phyloP scores from a whole-genome alignment of 768 basidiomycete species.

The Termitomyces titanicus region DNA sequence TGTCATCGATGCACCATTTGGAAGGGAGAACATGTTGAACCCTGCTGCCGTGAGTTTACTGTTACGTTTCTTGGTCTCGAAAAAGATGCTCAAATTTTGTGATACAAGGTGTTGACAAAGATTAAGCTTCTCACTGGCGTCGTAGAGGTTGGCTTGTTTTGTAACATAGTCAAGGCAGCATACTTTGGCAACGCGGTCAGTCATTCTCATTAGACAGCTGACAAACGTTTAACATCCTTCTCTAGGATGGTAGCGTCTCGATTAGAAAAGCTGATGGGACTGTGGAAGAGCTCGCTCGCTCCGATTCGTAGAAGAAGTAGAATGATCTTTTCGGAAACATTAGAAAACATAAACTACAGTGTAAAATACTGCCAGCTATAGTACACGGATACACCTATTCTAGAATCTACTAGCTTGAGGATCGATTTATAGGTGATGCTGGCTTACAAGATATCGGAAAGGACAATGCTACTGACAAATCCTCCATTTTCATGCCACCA shows the following conservation, averaged over 20 bases:
- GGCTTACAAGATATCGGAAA: background rate
- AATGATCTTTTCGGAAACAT: background rate
- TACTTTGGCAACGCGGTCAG: constrained; percentile 88
- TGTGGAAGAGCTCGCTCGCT: constrained; percentile 28
- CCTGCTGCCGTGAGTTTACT: constrained; percentile 50
- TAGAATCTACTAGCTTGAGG: background rate
- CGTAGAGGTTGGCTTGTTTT: constrained; percentile 99
- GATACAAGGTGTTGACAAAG: constrained; percentile 61
- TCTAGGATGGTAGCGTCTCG: constrained; percentile 68
- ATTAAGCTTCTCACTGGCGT: constrained; percentile 97
- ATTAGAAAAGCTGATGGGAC: constrained; percentile 53
- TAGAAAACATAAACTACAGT: background rate
- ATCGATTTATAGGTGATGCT: background rate
- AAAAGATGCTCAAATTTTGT: background rate
- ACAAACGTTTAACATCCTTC: background rate
- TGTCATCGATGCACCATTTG: constrained; percentile 94
- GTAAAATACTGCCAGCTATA: background rate
- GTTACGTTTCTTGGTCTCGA: background rate
- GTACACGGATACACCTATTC: background rate
- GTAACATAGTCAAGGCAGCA: constrained; percentile 88
- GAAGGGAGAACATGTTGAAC: constrained; percentile 59
- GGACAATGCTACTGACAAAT: background rate
- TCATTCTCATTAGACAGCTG: background rate
- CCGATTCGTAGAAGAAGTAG: background rate
- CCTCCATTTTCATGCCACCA: constrained; percentile 1